Evolutionary conservation across 169 alveolate species (phyloP).

Genomic region (Babesia sp.): DNA sequence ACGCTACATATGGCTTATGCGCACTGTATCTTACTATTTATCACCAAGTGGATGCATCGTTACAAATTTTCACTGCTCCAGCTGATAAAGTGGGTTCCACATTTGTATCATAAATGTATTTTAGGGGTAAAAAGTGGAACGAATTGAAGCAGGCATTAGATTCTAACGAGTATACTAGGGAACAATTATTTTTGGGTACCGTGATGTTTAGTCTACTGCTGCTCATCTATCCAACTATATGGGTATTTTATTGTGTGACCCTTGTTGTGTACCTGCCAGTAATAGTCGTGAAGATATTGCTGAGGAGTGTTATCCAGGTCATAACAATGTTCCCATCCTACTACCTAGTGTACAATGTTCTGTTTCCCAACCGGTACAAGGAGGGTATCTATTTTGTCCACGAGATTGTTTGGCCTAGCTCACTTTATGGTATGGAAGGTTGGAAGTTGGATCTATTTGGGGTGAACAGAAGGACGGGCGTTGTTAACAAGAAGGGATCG

Average conservation of each 20-base stretch:
- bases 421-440: not conserved
- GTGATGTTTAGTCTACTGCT: conserved; percentile 51
- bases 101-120: not conserved
- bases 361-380: conserved; percentile 25
- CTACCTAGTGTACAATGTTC: conserved; percentile 17
- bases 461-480: not conserved
- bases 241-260: conserved; percentile 48
- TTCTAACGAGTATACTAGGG: conserved; percentile 57
- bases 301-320: conserved; percentile 2
- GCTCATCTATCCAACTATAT: conserved; percentile 61
- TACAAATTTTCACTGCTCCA: conserved; percentile 55
- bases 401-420: not conserved
- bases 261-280: conserved; percentile 42
- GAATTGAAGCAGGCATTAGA: conserved; percentile 51
- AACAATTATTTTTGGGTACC: conserved; percentile 62
- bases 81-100: conserved; percentile 42
- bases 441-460: not conserved
- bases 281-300: not conserved
- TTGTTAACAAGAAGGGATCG: not conserved
- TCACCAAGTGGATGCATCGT: conserved; percentile 50
- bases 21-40: conserved; percentile 31
- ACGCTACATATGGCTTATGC: conserved; percentile 45
- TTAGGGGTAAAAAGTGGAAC: conserved; percentile 68
- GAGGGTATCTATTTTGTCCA: conserved; percentile 1
- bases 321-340: conserved; percentile 19